Evolutionary conservation across 1,284 basidiomycete genomes (phyloP).

Genomic region (Trametes sp.): DNA sequence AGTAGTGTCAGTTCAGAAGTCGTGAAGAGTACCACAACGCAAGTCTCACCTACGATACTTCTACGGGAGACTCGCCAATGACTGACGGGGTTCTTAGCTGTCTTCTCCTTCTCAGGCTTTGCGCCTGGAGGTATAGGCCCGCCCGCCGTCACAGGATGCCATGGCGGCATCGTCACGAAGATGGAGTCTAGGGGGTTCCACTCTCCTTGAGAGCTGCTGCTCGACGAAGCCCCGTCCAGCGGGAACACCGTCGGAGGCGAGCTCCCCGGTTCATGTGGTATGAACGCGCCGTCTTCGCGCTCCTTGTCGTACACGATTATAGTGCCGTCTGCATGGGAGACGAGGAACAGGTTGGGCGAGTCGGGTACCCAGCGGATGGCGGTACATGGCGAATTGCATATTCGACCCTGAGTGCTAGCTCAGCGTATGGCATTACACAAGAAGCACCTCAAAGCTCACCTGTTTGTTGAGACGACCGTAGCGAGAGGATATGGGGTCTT

Average conservation of each 20-base stretch:
- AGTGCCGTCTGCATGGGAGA: slow-evolving; percentile 90
- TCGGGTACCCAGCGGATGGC: slow-evolving; percentile 91
- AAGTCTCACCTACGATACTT: slow-evolving; percentile 72
- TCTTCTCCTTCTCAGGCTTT: slow-evolving; percentile 69
- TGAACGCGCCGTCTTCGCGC: slow-evolving; percentile 84
- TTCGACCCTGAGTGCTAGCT: slow-evolving; percentile 64
- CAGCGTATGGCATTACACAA: slow-evolving; percentile 17
- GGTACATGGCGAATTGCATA: slow-evolving; percentile 82
- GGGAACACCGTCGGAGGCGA: slow-evolving; percentile 29
- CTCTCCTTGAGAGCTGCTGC: slow-evolving; percentile 44
- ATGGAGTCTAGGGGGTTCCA: slow-evolving; percentile 82
- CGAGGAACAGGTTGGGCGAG: slow-evolving; percentile 86
- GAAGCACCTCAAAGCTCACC: slow-evolving; percentile 50
- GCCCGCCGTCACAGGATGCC: slow-evolving; percentile 70
- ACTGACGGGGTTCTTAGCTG: slow-evolving; percentile 84
- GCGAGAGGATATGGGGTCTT: slow-evolving; percentile 84
- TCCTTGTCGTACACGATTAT: slow-evolving; percentile 91
- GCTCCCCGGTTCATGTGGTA: slow-evolving; percentile 59
- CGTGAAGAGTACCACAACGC: background rate
- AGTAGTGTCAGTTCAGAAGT: slow-evolving; percentile 1
- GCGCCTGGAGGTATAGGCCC: slow-evolving; percentile 42
- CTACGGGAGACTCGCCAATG: slow-evolving; percentile 82
- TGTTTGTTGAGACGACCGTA: slow-evolving; percentile 94
- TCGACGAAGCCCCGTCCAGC: slow-evolving; percentile 27
- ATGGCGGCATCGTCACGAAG: slow-evolving; percentile 82